Evolutionary conservation across 1,139 yeast species (phyloP), one percentile per base, ranked within the genome.

Genomic region (Diutina siamensis): DNA sequence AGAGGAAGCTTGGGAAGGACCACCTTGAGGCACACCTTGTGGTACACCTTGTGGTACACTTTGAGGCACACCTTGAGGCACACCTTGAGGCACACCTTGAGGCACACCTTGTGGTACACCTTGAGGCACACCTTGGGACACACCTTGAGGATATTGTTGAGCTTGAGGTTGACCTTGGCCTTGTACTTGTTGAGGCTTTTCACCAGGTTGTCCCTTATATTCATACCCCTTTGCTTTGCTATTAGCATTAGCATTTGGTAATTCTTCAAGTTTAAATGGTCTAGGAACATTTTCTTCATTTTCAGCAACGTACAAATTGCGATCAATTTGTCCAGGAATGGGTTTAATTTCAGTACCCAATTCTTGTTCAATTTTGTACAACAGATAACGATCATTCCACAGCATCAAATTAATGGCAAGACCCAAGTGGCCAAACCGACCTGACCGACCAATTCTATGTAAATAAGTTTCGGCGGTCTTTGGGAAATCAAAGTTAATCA

Each of bases 381-480:
- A 74, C 58, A 84, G 86, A 67, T 85, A 88, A 61, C 97, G 79
- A 62, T 94, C 98, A 59, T 88, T 83, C 97, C 97, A 92, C 63
- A 89, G 86, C 71, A 92, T 88, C 58, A 92, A 78, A 66, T 92
- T 94, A 60, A 92, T 89, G 40, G 98, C 98, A 62, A 92, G 76
- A 73, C 98, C 98, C 61, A 89, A 78, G 64, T 94, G 98, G 55
- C 98, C 98, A 62, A 88, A 92, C 74, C 98, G 84, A 56, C 98
- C 99, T 3, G 97, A 88, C 72, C 99, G 89, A 73, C 99, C 97
- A 59, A 92, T 94, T 76, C 98, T 85, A 68, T 92, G 98, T 57
- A 92, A 76, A 64, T 92, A 92, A 40, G 97, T 92, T 66, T 92
- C 98, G 10, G 97, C 97, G 49, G 86, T 88, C 65, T 92, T 92